Percentiles rank a stretch among this genome's conserved stretches.
These are phyloP conservation scores for Benincasa hispida DNA, from an alignment of 306 rosid species.

Conservation along the genomic window DNA sequence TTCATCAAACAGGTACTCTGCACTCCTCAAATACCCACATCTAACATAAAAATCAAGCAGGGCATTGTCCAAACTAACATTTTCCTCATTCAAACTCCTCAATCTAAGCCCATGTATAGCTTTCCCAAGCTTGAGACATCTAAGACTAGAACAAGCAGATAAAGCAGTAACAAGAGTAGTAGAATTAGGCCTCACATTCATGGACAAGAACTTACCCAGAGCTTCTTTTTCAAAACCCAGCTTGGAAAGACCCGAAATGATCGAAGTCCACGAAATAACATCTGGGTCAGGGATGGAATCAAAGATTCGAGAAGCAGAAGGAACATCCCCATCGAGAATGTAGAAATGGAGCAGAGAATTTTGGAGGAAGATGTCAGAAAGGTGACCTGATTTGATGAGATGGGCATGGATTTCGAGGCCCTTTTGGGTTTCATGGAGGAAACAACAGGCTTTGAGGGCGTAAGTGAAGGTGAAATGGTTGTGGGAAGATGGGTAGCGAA, in stretches of 20 bases:
- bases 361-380: slow-evolving; percentile 44
- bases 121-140: slow-evolving; percentile 37
- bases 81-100: slow-evolving; percentile 19
- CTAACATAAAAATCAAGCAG: slow-evolving; percentile 41
- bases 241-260: slow-evolving; percentile 56
- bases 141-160: slow-evolving; percentile 50
- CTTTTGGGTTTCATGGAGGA: slow-evolving; percentile 28
- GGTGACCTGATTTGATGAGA: slow-evolving; percentile 46
- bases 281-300: slow-evolving; percentile 30
- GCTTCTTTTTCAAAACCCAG: slow-evolving; percentile 55
- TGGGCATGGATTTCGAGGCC: slow-evolving; percentile 60
- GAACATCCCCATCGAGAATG: slow-evolving; percentile 21
- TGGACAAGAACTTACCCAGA: slow-evolving; percentile 26
- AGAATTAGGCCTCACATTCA: slow-evolving; percentile 46
- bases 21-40: slow-evolving; percentile 37
- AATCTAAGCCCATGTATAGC: slow-evolving; percentile 44
- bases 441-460: slow-evolving; percentile 46
- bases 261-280: slow-evolving; percentile 71
- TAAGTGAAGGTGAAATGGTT: slow-evolving; percentile 67
- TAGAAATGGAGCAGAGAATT: slow-evolving; percentile 60
- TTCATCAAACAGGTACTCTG: slow-evolving; percentile 34
- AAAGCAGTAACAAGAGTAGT: slow-evolving; percentile 47
- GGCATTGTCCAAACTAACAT: slow-evolving; percentile 36
- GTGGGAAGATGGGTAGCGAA: slow-evolving; percentile 34
- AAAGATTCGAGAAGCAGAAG: slow-evolving; percentile 40